Evolutionary conservation across 352 stramenopile species (phyloP), one percentile per base, ranked within the genome.

Genomic region (Detonula confervacea): DNA sequence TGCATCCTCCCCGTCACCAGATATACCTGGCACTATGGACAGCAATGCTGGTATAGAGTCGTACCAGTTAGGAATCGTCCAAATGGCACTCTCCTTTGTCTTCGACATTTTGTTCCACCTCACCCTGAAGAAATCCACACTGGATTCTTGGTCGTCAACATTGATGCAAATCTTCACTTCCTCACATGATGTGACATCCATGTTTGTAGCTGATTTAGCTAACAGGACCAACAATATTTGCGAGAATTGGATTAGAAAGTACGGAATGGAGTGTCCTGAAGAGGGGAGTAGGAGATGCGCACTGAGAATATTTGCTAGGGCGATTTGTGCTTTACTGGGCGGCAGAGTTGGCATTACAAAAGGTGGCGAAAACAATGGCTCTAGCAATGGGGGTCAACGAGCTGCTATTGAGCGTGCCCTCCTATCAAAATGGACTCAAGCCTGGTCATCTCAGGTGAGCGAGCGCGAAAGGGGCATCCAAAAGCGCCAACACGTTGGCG

Each of bases 91-190:
- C 3, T 83, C 73, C 27, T 95, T 91, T 77, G 55, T 94, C 1
- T 94, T 95, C 61, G 89, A 95, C 73, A 66, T 94, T 44, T 75
- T 95, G 3, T 84, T 93, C 30, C 92, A 95, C 62, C 46, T 88
- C 18, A 83, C 85, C 1, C 57, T 87, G 1, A 80, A 92, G 24
- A 84, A 83, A 27, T 24, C 51, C 44, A 35, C 57, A 16, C 64
- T 93, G 12, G 64, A 79, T 14, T 76, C 89, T 16, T 95, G 91
- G 91, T 78, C 83, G 6, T 71, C 72, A n/a, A 88, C 69, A 55
- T 49, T 95, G 14, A 71, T 86, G 63, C 61, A 90, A 65, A 76
- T 85, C 62, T 82, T 95, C 69, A 60, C 51, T 39, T 72, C 37
- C 8, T 86, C 87, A 27, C 52, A 20, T 18, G 70, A 88, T 25